These are phyloP conservation scores for Oryza australiensis DNA, from an alignment of 176 grass and related monocot genomes.

Conservation along the genomic window DNA sequence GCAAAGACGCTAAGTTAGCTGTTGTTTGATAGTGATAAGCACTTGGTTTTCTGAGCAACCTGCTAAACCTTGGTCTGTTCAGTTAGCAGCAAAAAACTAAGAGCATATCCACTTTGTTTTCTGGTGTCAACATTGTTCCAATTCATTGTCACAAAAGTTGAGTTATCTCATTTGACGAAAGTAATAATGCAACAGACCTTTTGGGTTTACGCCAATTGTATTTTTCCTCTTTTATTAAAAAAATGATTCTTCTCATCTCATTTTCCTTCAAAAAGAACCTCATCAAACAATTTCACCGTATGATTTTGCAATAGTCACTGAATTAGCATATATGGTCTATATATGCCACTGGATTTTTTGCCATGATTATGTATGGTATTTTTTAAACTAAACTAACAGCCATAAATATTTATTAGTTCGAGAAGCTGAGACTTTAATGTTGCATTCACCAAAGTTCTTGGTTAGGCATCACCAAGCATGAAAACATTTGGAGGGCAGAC, in stretches of 20 bases:
- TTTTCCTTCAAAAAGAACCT: background rate
- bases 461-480: no score
- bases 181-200: background rate
- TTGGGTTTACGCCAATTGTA: background rate
- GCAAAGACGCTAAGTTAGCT: no score
- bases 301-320: background rate
- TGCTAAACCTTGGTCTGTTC: conserved; percentile 9
- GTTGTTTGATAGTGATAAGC: conserved; percentile 23
- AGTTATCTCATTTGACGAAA: background rate
- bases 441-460: no score
- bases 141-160: no score
- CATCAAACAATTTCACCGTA: background rate
- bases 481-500: no score
- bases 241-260: background rate
- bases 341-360: background rate
- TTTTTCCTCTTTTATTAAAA: background rate
- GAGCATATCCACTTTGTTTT: conserved; percentile 10
- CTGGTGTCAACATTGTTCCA: background rate
- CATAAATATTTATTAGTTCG: no score
- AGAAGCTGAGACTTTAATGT: no score
- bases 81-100: conserved; percentile 23
- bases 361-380: background rate
- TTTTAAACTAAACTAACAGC: no score
- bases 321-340: background rate
- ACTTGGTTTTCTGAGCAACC: conserved; percentile 8